A percentile compares a stretch with the other conserved stretches of the same genome.
phyloP scores from a whole-genome alignment of 768 basidiomycete species.

The Boletus huronensis region DNA sequence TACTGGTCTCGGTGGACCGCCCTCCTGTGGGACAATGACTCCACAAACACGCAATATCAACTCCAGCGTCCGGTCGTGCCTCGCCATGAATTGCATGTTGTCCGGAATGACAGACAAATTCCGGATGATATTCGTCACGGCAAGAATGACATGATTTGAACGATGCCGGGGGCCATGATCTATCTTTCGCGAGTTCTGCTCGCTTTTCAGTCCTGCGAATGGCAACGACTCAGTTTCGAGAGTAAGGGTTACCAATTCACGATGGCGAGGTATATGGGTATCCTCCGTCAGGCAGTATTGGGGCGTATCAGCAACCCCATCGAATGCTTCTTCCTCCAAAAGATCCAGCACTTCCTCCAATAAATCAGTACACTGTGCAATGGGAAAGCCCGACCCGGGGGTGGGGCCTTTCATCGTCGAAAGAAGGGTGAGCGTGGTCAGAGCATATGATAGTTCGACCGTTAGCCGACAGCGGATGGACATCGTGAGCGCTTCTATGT shows the following conservation, averaged over 20 bases:
- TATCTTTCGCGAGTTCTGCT: constrained; percentile 49
- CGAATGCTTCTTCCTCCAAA: constrained; percentile 78
- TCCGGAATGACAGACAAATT: constrained; percentile 78
- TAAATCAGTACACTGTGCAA: constrained; percentile 73
- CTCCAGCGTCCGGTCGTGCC: constrained; percentile 60
- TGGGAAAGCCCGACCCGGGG: constrained; percentile 61
- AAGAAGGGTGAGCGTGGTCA: constrained; percentile 82
- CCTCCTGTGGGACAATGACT: constrained; percentile 36
- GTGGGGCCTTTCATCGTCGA: constrained; percentile 70
- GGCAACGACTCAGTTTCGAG: constrained; percentile 55
- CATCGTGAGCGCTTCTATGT: constrained; percentile 93
- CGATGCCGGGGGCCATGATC: constrained; percentile 59
- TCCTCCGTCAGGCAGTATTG: constrained; percentile 29
- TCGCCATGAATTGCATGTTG: constrained; percentile 64
- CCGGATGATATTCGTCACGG: constrained; percentile 76
- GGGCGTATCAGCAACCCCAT: constrained; percentile 36
- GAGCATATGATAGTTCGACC: constrained; percentile 82
- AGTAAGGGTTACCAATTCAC: constrained; percentile 56
- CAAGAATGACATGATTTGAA: constrained; percentile 58
- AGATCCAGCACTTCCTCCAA: constrained; percentile 86
- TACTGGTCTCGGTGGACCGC: constrained; percentile 37
- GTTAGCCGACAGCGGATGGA: constrained; percentile 82
- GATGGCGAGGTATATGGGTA: constrained; percentile 54
- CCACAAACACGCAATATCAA: constrained; percentile 67
- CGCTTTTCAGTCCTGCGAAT: constrained; percentile 52